Percentiles rank a stretch among this genome's conserved stretches.
Conservation (phyloP, 805 yeast genomes). For the Blastobotrys chiropterorum region DNA sequence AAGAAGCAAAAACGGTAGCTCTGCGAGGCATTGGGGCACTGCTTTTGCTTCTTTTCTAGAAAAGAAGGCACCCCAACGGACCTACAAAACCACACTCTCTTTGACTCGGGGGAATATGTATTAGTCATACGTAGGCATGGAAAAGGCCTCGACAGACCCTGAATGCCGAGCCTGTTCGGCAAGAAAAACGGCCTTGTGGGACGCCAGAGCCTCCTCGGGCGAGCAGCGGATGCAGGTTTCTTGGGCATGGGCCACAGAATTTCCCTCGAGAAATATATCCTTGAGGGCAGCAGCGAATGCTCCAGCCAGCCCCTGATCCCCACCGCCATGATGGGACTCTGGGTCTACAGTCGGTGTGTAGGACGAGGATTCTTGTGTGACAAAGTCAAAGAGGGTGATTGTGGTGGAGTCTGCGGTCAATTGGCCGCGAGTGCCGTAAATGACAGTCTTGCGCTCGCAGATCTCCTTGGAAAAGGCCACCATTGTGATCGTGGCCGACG, state of each 20-base stretch:
- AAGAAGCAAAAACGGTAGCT: too few species aligned
- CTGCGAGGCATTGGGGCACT: too few species aligned
- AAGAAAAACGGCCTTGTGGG: slow-evolving; percentile 23
- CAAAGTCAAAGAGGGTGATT: slow-evolving; percentile 21
- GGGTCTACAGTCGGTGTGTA: slow-evolving; percentile 13
- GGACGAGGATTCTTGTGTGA: slow-evolving; percentile 11
- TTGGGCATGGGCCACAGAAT: slow-evolving; percentile 18
- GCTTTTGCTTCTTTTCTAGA: too few species aligned
- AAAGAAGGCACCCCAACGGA: too few species aligned
- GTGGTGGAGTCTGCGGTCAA: slow-evolving; percentile 19
- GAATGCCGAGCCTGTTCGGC: slow-evolving; percentile 22
- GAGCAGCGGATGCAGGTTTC: slow-evolving; percentile 18
- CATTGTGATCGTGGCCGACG: slow-evolving; percentile 27
- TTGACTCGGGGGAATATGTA: too few species aligned
- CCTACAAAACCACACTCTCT: too few species aligned
- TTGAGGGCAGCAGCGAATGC: slow-evolving; percentile 21
- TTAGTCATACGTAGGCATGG: too few species aligned
- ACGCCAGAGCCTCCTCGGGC: slow-evolving; percentile 20
- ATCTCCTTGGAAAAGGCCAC: slow-evolving; percentile 21
- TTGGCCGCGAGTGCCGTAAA: slow-evolving; percentile 25
- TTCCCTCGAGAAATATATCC: slow-evolving; percentile 13
- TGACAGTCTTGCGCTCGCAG: slow-evolving; percentile 19
- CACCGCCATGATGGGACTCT: slow-evolving; percentile 26
- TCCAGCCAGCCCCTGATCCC: slow-evolving; percentile 23
- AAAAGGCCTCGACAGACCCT: too few species aligned